A percentile compares a stretch with the other conserved stretches of the same genome.
phyloP scores from a whole-genome alignment of 768 basidiomycete species.

The Naganishia kalamii region DNA sequence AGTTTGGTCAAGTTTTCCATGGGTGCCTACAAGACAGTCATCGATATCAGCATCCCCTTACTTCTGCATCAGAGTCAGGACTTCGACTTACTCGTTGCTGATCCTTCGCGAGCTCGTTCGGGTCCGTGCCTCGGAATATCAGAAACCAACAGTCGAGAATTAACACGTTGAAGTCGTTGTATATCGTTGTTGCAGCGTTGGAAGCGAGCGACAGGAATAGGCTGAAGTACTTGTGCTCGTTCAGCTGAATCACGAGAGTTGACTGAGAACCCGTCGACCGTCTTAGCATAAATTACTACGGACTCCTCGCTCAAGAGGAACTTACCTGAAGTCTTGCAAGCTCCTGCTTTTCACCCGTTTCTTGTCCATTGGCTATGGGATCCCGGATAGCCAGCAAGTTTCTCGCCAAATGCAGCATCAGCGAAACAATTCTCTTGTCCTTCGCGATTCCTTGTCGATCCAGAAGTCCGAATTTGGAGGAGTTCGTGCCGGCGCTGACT shows the following conservation, averaged over 20 bases:
- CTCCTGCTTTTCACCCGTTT: conserved; percentile 72
- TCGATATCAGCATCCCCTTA: neutral
- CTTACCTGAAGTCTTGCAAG: conserved; percentile 64
- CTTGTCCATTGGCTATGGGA: conserved; percentile 62
- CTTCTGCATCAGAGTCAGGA: neutral
- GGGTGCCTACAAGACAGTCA: conserved; percentile 53
- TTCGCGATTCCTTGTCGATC: conserved; percentile 58
- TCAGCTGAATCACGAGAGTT: conserved; percentile 63
- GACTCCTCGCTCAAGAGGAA: no score
- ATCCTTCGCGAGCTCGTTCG: conserved; percentile 50
- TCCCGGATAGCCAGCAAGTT: conserved; percentile 95
- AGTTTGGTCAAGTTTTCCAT: conserved; percentile 60
- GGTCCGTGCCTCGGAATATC: conserved; percentile 71
- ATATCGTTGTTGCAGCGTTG: conserved; percentile 70
- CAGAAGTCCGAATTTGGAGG: neutral
- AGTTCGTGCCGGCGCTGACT: conserved; percentile 8
- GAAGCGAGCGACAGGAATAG: conserved; percentile 79
- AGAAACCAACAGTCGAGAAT: conserved; percentile 90
- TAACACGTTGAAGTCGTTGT: conserved; percentile 79
- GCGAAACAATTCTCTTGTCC: conserved; percentile 78
- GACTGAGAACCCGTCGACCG: conserved; percentile 47
- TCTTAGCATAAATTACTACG: no score
- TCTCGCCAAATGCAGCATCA: conserved; percentile 79
- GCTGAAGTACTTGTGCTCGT: conserved; percentile 65
- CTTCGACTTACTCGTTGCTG: conserved; percentile 36